These are phyloP conservation scores for Serendipita sp. DNA, from an alignment of 768 basidiomycete genomes.

Conservation along the genomic window DNA sequence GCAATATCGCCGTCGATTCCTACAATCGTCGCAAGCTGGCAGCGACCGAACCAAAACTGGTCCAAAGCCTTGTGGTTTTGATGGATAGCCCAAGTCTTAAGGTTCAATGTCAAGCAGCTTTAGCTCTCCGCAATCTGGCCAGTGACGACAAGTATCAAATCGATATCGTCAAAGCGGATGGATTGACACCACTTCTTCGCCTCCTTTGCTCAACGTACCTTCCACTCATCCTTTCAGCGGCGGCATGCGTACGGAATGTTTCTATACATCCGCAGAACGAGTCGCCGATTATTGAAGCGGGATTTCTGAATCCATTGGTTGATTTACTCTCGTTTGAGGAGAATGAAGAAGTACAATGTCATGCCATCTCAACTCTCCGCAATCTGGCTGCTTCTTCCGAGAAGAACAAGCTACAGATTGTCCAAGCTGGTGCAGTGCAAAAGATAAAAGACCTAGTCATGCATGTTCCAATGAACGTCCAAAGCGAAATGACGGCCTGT, in stretches of 20 bases:
- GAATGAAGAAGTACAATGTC: constrained; percentile 98
- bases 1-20: constrained; percentile 95
- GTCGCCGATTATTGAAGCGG: constrained; percentile 96
- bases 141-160: constrained; percentile 98
- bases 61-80: constrained; percentile 77
- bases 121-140: constrained; percentile 90
- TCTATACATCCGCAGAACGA: constrained; percentile 98
- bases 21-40: constrained; percentile 88
- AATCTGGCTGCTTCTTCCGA: constrained; percentile 95
- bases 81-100: constrained; percentile 98
- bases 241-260: constrained; percentile 96
- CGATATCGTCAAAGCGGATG: constrained; percentile 93
- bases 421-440: constrained; percentile 91
- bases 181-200: constrained; percentile 78
- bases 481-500: constrained; percentile 99
- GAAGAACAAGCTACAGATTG: constrained; percentile 96
- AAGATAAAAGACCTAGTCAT: constrained; percentile 93
- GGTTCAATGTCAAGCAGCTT: constrained; percentile 95
- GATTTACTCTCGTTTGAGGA: constrained; percentile 95
- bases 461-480: constrained; percentile 87
- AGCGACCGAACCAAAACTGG: constrained; percentile 83
- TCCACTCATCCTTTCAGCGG: constrained; percentile 92
- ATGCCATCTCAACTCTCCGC: constrained; percentile 91
- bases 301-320: constrained; percentile 90
- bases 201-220: constrained; percentile 93